Percentiles rank a stretch among this genome's conserved stretches.
These are phyloP conservation scores for Sporobolomyces phaffii DNA, from an alignment of 768 basidiomycete species.

Conservation along the genomic window DNA sequence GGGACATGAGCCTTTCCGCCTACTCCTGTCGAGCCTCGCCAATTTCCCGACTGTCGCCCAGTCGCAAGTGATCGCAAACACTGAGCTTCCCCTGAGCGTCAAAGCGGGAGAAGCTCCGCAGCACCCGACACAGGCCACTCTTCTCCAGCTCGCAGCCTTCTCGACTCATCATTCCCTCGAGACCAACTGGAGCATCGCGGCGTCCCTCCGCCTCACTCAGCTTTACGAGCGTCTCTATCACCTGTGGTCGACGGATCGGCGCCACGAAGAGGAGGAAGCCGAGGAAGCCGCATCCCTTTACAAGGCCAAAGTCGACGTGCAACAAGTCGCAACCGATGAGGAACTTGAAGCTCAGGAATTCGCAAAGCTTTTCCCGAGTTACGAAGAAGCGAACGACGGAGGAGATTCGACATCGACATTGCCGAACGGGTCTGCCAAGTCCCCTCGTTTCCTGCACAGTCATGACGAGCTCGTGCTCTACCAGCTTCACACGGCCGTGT, in stretches of 20 bases:
- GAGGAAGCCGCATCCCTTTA: conserved; percentile 69
- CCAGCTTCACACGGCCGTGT: conserved; percentile 25
- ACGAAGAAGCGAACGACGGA: conserved; percentile 48
- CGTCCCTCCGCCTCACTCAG: conserved; percentile 50
- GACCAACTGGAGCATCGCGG: neutral
- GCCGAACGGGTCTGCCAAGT: neutral
- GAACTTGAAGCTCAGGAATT: conserved; percentile 81
- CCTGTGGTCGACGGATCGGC: conserved; percentile 78
- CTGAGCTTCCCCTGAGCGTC: conserved; percentile 35
- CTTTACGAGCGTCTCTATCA: conserved; percentile 64
- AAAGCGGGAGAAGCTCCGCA: conserved; percentile 34
- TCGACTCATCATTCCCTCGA: conserved; percentile 49
- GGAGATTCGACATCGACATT: neutral
- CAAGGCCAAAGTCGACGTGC: conserved; percentile 56
- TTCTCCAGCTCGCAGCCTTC: conserved; percentile 42
- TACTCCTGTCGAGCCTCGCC: conserved; percentile 35
- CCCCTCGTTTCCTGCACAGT: conserved; percentile 24
- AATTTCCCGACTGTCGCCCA: conserved; percentile 38
- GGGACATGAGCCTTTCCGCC: conserved; percentile 31
- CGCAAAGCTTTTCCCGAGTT: conserved; percentile 74
- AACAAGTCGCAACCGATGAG: conserved; percentile 59
- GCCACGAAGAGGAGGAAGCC: conserved; percentile 61
- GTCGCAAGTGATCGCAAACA: neutral
- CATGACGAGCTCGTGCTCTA: conserved; percentile 28
- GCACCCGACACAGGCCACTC: conserved; percentile 29